Conservation (phyloP, 225 moss, liverwort and hornwort genomes). For the Climacium dendroides region DNA sequence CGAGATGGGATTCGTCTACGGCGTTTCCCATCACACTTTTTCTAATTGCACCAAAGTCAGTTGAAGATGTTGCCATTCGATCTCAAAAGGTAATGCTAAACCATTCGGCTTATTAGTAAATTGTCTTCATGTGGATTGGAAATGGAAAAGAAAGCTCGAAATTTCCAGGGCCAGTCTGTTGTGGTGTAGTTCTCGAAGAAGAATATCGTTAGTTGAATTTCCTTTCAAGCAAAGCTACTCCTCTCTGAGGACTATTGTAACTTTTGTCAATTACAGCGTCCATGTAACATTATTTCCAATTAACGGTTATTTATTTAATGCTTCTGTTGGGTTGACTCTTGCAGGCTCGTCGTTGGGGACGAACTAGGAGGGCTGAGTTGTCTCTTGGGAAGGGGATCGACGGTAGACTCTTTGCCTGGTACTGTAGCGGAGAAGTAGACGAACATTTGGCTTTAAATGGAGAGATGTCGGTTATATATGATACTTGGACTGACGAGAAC, state of each 20-base stretch:
- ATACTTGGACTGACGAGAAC: background rate
- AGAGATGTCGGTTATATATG: background rate
- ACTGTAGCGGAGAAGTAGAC: background rate
- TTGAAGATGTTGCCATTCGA: background rate
- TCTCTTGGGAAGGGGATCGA: slow-evolving; percentile 2
- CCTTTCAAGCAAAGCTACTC: background rate
- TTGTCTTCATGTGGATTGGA: background rate
- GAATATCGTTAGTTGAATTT: background rate
- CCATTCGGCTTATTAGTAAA: background rate
- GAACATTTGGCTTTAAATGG: background rate
- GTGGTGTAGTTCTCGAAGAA: background rate
- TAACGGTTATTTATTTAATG: background rate
- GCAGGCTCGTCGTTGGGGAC: background rate
- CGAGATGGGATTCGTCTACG: background rate
- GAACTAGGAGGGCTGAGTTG: background rate
- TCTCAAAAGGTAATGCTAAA: background rate
- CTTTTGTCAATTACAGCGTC: background rate
- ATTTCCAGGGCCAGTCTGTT: background rate
- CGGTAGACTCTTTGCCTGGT: background rate
- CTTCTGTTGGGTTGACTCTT: background rate
- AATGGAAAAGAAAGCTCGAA: background rate
- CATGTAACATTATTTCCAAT: background rate
- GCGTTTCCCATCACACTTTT: background rate
- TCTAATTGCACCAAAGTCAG: slow-evolving; percentile 8
- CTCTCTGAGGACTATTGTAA: background rate